Percentiles rank a stretch among this genome's conserved stretches.
These are phyloP conservation scores for Venturia aucupariae DNA, from an alignment of 2,329 filamentous ascomycete genomes.

Conservation along the genomic window DNA sequence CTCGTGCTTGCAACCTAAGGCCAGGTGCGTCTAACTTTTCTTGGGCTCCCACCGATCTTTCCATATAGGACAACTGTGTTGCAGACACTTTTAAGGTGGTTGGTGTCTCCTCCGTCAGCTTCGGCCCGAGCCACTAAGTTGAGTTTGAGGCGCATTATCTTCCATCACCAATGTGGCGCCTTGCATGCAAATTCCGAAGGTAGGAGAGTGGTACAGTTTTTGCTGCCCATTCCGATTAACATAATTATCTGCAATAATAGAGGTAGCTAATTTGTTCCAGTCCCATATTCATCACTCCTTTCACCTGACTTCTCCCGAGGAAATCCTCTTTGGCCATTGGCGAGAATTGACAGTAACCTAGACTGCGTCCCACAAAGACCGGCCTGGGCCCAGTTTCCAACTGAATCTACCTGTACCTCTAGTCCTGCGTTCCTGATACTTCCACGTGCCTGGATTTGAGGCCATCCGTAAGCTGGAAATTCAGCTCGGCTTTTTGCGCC, in stretches of 20 bases:
- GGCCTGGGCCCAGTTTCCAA: background rate
- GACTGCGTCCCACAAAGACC: background rate
- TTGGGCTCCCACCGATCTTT: background rate
- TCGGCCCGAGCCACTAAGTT: background rate
- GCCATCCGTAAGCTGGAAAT: background rate
- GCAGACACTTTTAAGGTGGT: background rate
- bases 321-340: background rate
- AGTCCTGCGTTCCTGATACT: background rate
- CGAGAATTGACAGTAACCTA: background rate
- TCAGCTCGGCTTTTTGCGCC: background rate
- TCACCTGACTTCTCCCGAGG: background rate
- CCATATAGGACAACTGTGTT: background rate
- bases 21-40: background rate
- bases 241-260: background rate
- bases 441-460: background rate
- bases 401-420: background rate
- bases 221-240: background rate
- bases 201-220: background rate
- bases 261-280: background rate
- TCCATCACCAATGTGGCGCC: background rate
- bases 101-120: background rate
- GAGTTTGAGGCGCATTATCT: background rate
- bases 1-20: background rate
- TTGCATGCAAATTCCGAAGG: background rate
- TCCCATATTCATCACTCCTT: background rate